Base-by-base conservation (phyloP, 495 filamentous ascomycete genomes). In the Evernia prunastri region DNA sequence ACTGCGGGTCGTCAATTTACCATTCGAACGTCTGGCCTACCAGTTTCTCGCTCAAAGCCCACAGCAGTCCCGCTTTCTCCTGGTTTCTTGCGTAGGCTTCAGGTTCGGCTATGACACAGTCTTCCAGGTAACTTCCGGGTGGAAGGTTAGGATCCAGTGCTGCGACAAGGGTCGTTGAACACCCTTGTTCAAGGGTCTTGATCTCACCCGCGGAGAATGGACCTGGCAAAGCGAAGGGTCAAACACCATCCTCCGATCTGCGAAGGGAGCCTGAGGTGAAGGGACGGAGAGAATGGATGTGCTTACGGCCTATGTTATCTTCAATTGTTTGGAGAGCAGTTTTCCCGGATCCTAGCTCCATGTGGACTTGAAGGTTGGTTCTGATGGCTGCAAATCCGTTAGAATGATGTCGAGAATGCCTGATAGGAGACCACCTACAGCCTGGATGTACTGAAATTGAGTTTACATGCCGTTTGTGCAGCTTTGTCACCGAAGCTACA, bases 111-210 rank as follows among this genome's bases (percentile, higher is more conserved):
- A 78, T 70, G 51, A 78, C 75, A 57, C 78, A 80, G 58, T 80
- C 75, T 40, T 62, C 62, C 10, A 80, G 67, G 65, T 71, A 82
- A 10, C 66, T 69, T 4, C 78, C 79, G 25, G 60, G 56, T 8
- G 12, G n/a, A 54, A 63, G 36, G 11, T 36, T 72, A 0, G 82
- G 80, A 66, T 87, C 82, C 65, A 86, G 75, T 0, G 83, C 84
- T 1, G 84, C 84, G 23, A 82, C 80, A 0, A 88, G 64, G 31
- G 79, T 80, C 0, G 82, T 87, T 12, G 83, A 80, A n/a, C 74
- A 76, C 2, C 84, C 86, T 64, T 83, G 75, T 45, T 82, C 76
- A 0, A 71, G 61, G 3, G 74, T 77, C 72, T 86, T 86, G 51
- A 5, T 17, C 13, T 60, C 40, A 25, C 31, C n/a, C 18, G 25